Conservation (phyloP, 1,284 basidiomycete species). For the Sanghuangporus baumii region DNA sequence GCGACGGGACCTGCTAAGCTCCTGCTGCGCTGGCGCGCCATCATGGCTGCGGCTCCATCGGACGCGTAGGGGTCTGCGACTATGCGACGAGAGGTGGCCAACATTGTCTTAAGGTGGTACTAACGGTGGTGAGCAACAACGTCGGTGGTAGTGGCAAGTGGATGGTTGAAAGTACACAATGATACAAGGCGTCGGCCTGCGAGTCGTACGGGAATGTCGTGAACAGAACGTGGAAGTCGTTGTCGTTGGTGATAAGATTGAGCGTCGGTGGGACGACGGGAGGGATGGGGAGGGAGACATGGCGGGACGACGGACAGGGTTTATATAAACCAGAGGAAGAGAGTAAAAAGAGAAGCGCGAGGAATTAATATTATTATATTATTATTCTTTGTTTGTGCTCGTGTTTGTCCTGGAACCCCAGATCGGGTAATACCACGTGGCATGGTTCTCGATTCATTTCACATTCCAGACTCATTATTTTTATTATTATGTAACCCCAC, state of each 20-base stretch:
- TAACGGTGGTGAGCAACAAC: not conserved
- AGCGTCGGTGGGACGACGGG: not conserved
- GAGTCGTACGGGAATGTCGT: not conserved
- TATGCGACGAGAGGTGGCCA: slow-evolving; percentile 2
- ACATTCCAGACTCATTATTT: not conserved
- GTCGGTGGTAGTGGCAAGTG: not conserved
- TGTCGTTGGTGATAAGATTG: not conserved
- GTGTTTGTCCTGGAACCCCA: not conserved
- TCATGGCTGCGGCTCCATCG: not conserved
- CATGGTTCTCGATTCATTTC: not conserved
- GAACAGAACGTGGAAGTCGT: not conserved
- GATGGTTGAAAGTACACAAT: not conserved
- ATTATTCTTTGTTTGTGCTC: not conserved
- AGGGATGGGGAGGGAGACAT: not conserved
- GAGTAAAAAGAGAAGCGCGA: not conserved
- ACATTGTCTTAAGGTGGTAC: not conserved
- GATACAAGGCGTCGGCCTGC: not conserved
- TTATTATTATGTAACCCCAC: not conserved
- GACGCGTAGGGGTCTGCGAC: not conserved
- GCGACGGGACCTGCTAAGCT: slow-evolving; percentile 10
- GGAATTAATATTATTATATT: not conserved
- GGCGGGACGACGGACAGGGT: not conserved
- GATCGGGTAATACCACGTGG: not conserved
- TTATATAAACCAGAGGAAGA: not conserved
- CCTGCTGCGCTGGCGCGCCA: slow-evolving; percentile 6